Conservation (phyloP, 441 rosid genomes). For the Populus hybrid region DNA sequence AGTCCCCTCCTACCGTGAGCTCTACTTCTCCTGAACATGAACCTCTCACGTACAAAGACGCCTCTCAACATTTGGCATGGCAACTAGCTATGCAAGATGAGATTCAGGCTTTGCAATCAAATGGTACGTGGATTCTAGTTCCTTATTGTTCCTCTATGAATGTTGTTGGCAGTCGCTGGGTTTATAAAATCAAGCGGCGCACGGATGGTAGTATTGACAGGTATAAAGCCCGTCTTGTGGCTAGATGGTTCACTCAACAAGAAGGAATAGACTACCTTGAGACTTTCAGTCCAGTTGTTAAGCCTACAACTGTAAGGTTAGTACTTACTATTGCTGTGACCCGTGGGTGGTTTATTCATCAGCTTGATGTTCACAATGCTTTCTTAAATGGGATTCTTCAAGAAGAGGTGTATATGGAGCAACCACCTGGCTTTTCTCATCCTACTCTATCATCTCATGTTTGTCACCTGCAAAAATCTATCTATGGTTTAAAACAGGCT, state of each 20-base stretch:
- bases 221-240: neutral
- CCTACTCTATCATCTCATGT: too few relatives aligned
- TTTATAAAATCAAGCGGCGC: too few relatives aligned
- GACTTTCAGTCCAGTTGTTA: neutral
- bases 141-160: neutral
- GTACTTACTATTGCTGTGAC: too few relatives aligned
- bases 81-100: neutral
- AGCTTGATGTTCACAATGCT: neutral
- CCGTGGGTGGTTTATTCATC: neutral
- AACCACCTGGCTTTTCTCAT: neutral
- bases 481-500: neutral
- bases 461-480: neutral
- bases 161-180: neutral
- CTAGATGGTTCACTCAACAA: neutral
- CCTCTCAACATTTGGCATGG: rapidly evolving
- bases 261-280: neutral
- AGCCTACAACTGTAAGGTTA: neutral
- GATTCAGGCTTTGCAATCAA: neutral
- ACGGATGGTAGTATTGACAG: too few relatives aligned
- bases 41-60: neutral
- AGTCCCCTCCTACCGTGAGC: too few relatives aligned
- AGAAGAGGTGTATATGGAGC: neutral
- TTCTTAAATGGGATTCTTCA: neutral
- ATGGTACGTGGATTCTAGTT: too few relatives aligned
- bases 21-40: neutral